Evolutionary conservation across 257 asterid species (phyloP).

Genomic region (Cinchona pubescens): DNA sequence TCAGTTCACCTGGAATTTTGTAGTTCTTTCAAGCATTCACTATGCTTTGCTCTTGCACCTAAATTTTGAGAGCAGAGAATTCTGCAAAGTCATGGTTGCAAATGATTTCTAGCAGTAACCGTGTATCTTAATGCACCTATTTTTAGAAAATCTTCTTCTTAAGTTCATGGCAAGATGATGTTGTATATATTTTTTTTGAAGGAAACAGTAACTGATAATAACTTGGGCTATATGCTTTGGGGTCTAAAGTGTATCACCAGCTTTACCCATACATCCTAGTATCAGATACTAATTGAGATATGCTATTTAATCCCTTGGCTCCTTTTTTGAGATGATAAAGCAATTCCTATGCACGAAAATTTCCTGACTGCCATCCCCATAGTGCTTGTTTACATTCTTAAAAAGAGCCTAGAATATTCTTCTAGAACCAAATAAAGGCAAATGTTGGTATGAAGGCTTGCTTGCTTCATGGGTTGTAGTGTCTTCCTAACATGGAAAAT

Average conservation of each 20-base stretch:
- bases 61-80: not conserved
- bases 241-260: not conserved
- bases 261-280: not conserved
- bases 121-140: not conserved
- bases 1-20: not conserved
- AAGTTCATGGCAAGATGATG: not conserved
- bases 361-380: too few relatives aligned
- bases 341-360: too few relatives aligned
- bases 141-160: not conserved
- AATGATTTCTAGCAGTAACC: not conserved
- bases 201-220: not conserved
- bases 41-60: not conserved
- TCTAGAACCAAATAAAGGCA: not conserved
- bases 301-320: too few relatives aligned
- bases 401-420: not conserved
- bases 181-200: not conserved
- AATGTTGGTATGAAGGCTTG: not conserved
- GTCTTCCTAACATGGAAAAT: not conserved
- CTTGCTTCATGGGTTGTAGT: too few relatives aligned
- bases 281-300: too few relatives aligned
- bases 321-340: too few relatives aligned
- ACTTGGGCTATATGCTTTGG: not conserved
- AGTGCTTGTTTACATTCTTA: too few relatives aligned
- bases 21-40: not conserved
- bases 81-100: not conserved